phyloP scores from a whole-genome alignment of 495 filamentous ascomycete species.

The Amniculicola lignicola region DNA sequence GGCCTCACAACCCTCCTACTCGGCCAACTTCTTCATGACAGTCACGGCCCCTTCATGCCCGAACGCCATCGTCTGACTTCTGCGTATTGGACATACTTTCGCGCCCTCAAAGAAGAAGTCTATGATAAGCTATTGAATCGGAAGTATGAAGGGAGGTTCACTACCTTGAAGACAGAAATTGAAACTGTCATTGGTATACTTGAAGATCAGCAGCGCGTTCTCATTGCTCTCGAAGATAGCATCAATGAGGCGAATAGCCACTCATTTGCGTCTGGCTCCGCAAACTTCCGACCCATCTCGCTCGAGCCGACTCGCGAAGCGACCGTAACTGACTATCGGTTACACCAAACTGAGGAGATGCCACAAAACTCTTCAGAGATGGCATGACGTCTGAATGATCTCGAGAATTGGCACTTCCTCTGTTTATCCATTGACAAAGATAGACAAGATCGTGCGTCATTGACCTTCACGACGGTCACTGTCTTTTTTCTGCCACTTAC shows the following conservation, averaged over 20 bases:
- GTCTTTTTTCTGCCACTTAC: constrained; percentile 45
- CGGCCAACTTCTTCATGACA: constrained; percentile 15
- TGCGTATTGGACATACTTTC: constrained; percentile 2
- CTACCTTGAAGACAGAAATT: constrained; percentile 4
- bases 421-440: constrained; percentile 25
- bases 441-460: constrained; percentile 34
- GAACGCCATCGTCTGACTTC: constrained; percentile 12
- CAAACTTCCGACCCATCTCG: background rate
- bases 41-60: constrained; percentile 10
- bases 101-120: background rate
- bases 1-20: background rate
- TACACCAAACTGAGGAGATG: constrained; percentile 17
- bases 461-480: constrained; percentile 43
- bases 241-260: constrained; percentile 12
- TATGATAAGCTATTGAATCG: constrained; percentile 6
- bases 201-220: constrained; percentile 16
- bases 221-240: constrained; percentile 16
- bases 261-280: background rate
- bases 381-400: constrained; percentile 4
- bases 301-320: constrained; percentile 2
- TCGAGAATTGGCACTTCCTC: constrained; percentile 18
- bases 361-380: constrained; percentile 13
- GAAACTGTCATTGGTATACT: constrained; percentile 10
- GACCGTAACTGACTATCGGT: background rate
- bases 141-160: constrained; percentile 6